Percentiles rank a stretch among this genome's conserved stretches.
phyloP scores from a whole-genome alignment of 129 eudicot genomes.

The Flaveria linearis region DNA sequence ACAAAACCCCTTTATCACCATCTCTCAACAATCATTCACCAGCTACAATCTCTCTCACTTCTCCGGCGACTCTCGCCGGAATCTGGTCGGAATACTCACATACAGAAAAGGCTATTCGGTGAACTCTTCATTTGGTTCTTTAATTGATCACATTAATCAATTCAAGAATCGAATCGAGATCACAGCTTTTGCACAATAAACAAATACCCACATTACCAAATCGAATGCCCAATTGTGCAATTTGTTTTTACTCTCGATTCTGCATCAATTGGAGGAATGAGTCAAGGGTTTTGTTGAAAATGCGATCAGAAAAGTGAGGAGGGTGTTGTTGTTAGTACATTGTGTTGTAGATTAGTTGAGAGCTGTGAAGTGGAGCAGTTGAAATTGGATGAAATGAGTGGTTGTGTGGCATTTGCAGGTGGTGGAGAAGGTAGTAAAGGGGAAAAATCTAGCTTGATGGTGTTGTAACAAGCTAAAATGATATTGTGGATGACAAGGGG shows the following conservation, averaged over 20 bases:
- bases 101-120: slow-evolving; percentile 28
- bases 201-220: slow-evolving; percentile 35
- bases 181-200: slow-evolving; percentile 14
- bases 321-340: slow-evolving; percentile 1
- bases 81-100: slow-evolving; percentile 38
- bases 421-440: slow-evolving; percentile 40
- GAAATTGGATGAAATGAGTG: slow-evolving; percentile 34
- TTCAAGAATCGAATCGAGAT: slow-evolving; percentile 32
- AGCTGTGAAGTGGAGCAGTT: slow-evolving; percentile 29
- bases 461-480: slow-evolving; percentile 40
- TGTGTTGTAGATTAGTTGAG: slow-evolving; percentile 48
- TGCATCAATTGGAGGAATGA: slow-evolving; percentile 15
- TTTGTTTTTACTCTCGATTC: slow-evolving; percentile 1
- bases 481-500: slow-evolving; percentile 54
- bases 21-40: slow-evolving; percentile 31
- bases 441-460: slow-evolving; percentile 40
- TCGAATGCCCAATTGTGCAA: slow-evolving; percentile 33
- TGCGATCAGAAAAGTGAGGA: slow-evolving; percentile 10
- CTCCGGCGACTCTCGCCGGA: slow-evolving; percentile 45
- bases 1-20: slow-evolving; percentile 20
- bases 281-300: slow-evolving; percentile 21
- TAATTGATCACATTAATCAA: slow-evolving; percentile 28
- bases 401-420: slow-evolving; percentile 34
- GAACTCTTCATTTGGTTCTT: slow-evolving; percentile 10
- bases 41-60: slow-evolving; percentile 22